Evolutionary conservation across 345 rosid species (phyloP).

Genomic region (Salix viminalis): DNA sequence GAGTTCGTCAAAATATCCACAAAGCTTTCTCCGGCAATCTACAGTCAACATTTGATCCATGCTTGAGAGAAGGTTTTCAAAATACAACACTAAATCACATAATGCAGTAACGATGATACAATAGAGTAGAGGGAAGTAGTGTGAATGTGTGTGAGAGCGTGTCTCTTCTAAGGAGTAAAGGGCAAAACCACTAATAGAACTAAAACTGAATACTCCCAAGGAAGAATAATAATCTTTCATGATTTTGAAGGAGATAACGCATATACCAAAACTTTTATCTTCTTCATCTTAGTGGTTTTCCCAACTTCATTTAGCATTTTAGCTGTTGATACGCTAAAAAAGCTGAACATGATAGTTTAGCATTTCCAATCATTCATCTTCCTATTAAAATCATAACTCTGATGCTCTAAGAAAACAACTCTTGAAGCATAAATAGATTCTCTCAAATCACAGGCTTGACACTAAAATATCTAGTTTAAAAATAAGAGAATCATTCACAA

Average conservation of each 20-base stretch:
- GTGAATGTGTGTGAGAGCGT: not conserved
- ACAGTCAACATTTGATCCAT: conserved; percentile 16
- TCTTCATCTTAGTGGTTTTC: not conserved
- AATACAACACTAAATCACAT: not conserved
- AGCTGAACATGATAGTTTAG: not conserved
- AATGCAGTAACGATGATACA: not conserved
- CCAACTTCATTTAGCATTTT: not conserved
- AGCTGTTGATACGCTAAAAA: not conserved
- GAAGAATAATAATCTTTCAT: not conserved
- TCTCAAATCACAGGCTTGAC: not conserved
- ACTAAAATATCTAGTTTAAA: not conserved
- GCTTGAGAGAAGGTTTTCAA: not conserved
- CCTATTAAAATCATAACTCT: not conserved
- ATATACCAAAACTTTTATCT: not conserved
- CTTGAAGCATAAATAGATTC: not conserved
- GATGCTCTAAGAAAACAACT: not conserved
- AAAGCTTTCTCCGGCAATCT: conserved; percentile 92
- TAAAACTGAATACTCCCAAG: not conserved
- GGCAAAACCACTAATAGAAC: not conserved
- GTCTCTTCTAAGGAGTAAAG: not conserved
- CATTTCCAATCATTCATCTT: not conserved
- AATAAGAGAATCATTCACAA: not conserved
- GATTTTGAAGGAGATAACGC: not conserved
- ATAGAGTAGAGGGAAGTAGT: not conserved
- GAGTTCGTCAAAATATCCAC: conserved; percentile 73